Conservation (phyloP, 108 stramenopile species). For the Mediolabrus comicus region DNA sequence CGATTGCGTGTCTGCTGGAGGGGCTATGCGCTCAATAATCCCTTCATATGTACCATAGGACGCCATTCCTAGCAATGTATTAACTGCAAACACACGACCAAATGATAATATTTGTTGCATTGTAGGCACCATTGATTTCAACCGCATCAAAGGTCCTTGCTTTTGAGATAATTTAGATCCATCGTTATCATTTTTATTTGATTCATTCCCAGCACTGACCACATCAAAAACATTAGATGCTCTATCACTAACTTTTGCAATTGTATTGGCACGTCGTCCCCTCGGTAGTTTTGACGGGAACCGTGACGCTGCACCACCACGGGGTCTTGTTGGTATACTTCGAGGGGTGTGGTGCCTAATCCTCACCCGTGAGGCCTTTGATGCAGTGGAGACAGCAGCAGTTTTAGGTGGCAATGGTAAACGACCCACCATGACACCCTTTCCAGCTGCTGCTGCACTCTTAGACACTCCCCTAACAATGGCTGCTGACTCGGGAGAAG, state of each 20-base stretch:
- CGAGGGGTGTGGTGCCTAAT: not conserved
- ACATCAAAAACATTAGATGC: constrained; percentile 68
- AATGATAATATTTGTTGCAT: constrained; percentile 9
- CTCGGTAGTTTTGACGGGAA: not conserved
- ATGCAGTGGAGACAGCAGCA: not conserved
- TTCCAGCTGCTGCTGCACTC: not conserved
- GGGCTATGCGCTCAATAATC: constrained; percentile 29
- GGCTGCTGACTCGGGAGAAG: constrained; percentile 4
- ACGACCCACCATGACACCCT: constrained; percentile 4
- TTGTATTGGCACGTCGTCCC: constrained; percentile 13
- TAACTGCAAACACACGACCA: constrained; percentile 40
- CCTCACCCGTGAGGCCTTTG: not conserved
- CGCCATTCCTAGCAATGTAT: constrained; percentile 65
- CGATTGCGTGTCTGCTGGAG: not conserved
- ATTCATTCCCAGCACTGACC: constrained; percentile 28
- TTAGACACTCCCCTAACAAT: not conserved
- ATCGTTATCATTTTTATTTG: not conserved
- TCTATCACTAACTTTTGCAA: constrained; percentile 61
- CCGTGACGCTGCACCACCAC: not conserved
- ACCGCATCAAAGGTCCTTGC: not conserved
- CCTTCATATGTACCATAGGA: constrained; percentile 67
- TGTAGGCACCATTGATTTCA: constrained; percentile 1
- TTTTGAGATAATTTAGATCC: not conserved
- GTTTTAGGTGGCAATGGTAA: not conserved
- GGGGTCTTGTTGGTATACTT: not conserved